These are phyloP conservation scores for Mesotaenium endlicherianum DNA, from an alignment of 139 green algal genomes.

Conservation along the genomic window DNA sequence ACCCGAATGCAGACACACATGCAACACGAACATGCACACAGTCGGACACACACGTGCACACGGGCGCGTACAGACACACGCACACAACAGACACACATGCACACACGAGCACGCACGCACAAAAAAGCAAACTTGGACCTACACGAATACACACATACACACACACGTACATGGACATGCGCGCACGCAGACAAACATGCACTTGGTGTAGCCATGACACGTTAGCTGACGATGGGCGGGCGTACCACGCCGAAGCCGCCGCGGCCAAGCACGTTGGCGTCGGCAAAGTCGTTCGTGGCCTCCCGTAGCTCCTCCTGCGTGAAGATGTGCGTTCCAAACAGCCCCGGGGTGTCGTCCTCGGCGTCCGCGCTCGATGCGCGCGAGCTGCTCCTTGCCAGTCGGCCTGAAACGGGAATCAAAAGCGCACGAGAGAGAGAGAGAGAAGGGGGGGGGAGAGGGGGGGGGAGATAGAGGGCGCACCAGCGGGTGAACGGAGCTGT, in stretches of 20 bases:
- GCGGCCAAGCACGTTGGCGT: not conserved
- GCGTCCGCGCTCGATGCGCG: not conserved
- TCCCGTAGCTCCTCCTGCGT: not conserved
- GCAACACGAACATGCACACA: no score
- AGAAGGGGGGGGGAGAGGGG: not conserved
- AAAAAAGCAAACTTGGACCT: no score
- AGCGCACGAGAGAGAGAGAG: not conserved
- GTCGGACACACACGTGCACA: no score
- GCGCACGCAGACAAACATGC: no score
- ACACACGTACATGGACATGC: no score
- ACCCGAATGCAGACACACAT: no score
- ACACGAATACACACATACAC: no score
- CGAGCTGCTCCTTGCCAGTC: not conserved
- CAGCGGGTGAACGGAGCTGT: not conserved
- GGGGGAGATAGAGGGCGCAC: not conserved
- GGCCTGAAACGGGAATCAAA: not conserved
- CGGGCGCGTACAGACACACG: no score
- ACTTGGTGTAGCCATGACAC: no score
- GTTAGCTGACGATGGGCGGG: not conserved
- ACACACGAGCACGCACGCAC: no score
- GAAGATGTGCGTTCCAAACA: constrained; percentile 22
- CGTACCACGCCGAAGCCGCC: constrained; percentile 7
- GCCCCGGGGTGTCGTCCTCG: not conserved
- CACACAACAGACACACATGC: no score
- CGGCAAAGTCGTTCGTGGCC: constrained; percentile 11